A percentile compares a stretch with the other conserved stretches of the same genome.
Conservation (phyloP, 1,139 yeast genomes). For the Suhomyces kunorum region DNA sequence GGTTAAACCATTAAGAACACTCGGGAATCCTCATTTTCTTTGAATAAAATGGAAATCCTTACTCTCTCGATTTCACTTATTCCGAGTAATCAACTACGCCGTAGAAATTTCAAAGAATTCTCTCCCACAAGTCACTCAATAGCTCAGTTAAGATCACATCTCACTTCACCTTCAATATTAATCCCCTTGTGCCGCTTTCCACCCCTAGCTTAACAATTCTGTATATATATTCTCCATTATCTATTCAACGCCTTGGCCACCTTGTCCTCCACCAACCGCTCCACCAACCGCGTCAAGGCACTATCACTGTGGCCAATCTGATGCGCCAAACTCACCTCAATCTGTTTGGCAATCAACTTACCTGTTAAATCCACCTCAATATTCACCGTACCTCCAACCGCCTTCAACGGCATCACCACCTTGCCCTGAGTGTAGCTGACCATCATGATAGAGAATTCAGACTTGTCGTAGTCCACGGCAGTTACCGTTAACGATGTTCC, state of each 20-base stretch:
- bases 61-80: too few species aligned
- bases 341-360: constrained; percentile 85
- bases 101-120: too few species aligned
- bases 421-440: constrained; percentile 86
- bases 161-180: too few species aligned
- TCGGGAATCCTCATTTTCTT: too few species aligned
- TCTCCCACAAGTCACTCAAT: too few species aligned
- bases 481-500: constrained; percentile 95
- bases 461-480: constrained; percentile 57
- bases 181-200: too few species aligned
- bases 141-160: too few species aligned
- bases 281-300: constrained; percentile 45
- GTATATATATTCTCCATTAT: too few species aligned
- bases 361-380: constrained; percentile 95
- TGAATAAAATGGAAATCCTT: too few species aligned
- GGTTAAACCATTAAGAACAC: too few species aligned
- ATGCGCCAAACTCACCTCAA: constrained; percentile 53
- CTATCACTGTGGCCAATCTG: constrained; percentile 52
- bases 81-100: too few species aligned
- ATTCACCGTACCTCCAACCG: constrained; percentile 67
- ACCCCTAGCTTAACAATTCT: too few species aligned
- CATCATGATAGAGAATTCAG: constrained; percentile 81
- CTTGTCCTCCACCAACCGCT: constrained; percentile 53
- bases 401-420: constrained; percentile 71
- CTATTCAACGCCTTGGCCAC: constrained; percentile 22